Conservation (phyloP, 768 basidiomycete genomes). For the Atractiella rhizophila region DNA sequence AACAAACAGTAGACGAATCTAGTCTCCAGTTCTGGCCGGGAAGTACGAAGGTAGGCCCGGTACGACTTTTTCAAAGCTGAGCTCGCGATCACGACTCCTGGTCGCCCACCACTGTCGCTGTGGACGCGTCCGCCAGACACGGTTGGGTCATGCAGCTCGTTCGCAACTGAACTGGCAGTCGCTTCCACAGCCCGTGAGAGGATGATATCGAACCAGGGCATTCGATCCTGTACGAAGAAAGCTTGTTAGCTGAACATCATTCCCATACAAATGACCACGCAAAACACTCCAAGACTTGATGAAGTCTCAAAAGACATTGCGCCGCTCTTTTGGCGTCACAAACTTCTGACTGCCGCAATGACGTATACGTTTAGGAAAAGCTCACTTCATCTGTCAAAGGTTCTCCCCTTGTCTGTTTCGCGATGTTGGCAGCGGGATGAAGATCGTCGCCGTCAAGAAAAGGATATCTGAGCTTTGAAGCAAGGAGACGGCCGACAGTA, state of each 20-base stretch:
- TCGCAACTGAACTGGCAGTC: slow-evolving; percentile 21
- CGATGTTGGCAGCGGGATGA: slow-evolving; percentile 54
- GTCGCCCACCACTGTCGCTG: slow-evolving; percentile 15
- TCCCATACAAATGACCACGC: background rate
- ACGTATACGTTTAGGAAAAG: background rate
- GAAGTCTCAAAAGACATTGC: no score
- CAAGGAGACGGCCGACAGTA: no score
- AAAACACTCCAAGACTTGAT: no score
- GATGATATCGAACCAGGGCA: slow-evolving; percentile 59
- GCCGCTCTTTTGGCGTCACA: no score
- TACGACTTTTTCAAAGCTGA: slow-evolving; percentile 61
- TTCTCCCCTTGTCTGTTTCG: slow-evolving; percentile 56
- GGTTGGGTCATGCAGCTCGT: background rate
- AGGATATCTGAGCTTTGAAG: no score
- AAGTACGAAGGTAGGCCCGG: slow-evolving; percentile 43
- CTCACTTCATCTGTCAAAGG: slow-evolving; percentile 41
- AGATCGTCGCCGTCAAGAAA: slow-evolving; percentile 76
- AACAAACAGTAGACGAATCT: slow-evolving; percentile 44
- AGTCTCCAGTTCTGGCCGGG: slow-evolving; percentile 27
- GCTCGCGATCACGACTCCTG: slow-evolving; percentile 58
- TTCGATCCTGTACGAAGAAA: slow-evolving; percentile 30
- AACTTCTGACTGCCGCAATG: no score
- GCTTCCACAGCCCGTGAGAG: slow-evolving; percentile 30
- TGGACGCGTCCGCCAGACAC: background rate
- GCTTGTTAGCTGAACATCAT: background rate